These are phyloP conservation scores for Ophiocordyceps camponoti-floridani DNA, from an alignment of 2,329 filamentous ascomycete genomes.

Conservation along the genomic window DNA sequence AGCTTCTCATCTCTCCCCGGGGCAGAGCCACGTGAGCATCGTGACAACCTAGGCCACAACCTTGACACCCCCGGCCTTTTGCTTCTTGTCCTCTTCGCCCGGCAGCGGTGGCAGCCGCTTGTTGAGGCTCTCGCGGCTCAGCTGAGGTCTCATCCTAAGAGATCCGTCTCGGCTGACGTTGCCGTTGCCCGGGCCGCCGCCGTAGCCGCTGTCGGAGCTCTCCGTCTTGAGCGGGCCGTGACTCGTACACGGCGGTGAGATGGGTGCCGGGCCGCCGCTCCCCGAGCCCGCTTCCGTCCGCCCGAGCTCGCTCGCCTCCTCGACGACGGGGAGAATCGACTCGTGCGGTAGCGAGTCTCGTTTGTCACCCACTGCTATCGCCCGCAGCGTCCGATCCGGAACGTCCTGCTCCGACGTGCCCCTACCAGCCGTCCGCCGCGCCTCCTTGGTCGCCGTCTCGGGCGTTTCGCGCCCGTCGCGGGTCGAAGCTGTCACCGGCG, in stretches of 20 bases:
- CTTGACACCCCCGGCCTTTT: conserved; percentile 10
- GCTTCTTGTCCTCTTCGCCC: conserved; percentile 8
- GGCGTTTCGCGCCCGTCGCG: conserved; percentile 22
- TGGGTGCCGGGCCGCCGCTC: conserved; percentile 22
- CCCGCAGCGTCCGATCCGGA: conserved; percentile 40
- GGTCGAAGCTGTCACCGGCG: conserved; percentile 12
- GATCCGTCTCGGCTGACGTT: conserved; percentile 12
- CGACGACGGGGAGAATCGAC: conserved; percentile 59
- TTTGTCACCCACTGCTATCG: conserved; percentile 19
- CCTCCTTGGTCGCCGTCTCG: conserved; percentile 20
- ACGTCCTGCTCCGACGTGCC: conserved; percentile 28
- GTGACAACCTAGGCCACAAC: conserved; percentile 14
- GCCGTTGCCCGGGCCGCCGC: conserved; percentile 15
- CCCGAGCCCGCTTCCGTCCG: conserved; percentile 24
- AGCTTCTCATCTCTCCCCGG: conserved; percentile 1
- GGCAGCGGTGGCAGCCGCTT: conserved; percentile 43
- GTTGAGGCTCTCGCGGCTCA: conserved; percentile 39
- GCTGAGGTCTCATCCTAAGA: conserved; percentile 14
- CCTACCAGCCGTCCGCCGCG: conserved; percentile 14
- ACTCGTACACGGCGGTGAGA: conserved; percentile 11
- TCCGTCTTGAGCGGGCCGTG: conserved; percentile 19
- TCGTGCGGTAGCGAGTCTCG: conserved; percentile 39
- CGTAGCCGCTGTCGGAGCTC: conserved; percentile 29
- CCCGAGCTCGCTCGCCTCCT: conserved; percentile 69
- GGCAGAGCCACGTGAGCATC: conserved; percentile 6